A percentile compares a stretch with the other conserved stretches of the same genome.
These are phyloP conservation scores for Viola odorata DNA, from an alignment of 345 rosid species.

Conservation along the genomic window DNA sequence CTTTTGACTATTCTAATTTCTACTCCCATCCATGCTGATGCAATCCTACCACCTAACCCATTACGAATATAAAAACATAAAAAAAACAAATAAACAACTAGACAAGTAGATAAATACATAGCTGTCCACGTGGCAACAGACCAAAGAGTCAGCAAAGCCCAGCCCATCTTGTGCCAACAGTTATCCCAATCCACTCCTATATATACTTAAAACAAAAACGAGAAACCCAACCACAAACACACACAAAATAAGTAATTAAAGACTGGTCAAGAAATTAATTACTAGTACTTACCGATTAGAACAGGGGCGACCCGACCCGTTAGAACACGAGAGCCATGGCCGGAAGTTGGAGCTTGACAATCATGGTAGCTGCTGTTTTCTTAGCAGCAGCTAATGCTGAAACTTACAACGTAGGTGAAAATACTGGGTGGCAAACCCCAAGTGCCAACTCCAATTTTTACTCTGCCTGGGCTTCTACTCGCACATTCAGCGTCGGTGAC, in stretches of 20 bases:
- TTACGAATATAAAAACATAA: no score
- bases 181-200: not conserved
- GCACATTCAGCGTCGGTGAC: constrained; percentile 7
- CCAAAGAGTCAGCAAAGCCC: not conserved
- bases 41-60: no score
- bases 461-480: constrained; percentile 8
- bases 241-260: not conserved
- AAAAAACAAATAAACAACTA: no score
- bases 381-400: constrained; percentile 20
- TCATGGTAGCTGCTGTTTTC: constrained; percentile 6
- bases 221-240: not conserved
- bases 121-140: no score
- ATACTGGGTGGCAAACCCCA: constrained; percentile 27
- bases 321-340: constrained; percentile 26
- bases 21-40: no score
- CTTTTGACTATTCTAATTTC: no score
- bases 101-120: no score
- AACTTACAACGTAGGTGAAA: constrained; percentile 29
- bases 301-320: constrained; percentile 17
- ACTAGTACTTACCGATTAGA: no score
- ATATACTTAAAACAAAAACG: not conserved
- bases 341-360: constrained; percentile 2
- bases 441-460: constrained; percentile 1
- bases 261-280: no score
- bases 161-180: no score